These are phyloP conservation scores for Meyerozyma guilliermondii DNA, from an alignment of 1,139 yeast genomes.

Conservation along the genomic window DNA sequence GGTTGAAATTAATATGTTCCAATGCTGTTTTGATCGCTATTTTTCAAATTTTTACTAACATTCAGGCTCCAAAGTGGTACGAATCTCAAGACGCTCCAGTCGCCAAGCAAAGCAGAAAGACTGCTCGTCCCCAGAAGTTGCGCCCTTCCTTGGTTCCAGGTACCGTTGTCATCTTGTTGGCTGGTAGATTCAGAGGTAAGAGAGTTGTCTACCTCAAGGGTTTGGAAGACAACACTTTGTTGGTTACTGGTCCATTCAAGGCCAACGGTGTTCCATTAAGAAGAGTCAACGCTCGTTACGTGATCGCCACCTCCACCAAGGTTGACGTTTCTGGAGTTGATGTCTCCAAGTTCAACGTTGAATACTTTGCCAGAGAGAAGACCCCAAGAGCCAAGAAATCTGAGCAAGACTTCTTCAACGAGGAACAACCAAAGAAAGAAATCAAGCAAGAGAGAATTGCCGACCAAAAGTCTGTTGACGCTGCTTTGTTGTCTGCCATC, in stretches of 20 bases:
- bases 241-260: slow-evolving; percentile 99
- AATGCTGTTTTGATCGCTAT: neutral
- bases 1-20: neutral
- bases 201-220: slow-evolving; percentile 98
- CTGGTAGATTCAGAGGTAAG: slow-evolving; percentile 99
- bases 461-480: slow-evolving; percentile 96
- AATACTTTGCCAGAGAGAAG: slow-evolving; percentile 97
- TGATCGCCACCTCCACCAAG: slow-evolving; percentile 96
- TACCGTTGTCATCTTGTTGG: slow-evolving; percentile 95
- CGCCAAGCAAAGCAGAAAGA: slow-evolving; percentile 84
- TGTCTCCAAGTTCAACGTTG: slow-evolving; percentile 88
- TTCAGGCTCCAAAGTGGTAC: slow-evolving; percentile 90
- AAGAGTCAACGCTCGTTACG: slow-evolving; percentile 98
- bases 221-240: slow-evolving; percentile 97
- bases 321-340: slow-evolving; percentile 77
- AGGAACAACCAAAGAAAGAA: slow-evolving; percentile 80
- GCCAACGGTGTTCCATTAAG: slow-evolving; percentile 99
- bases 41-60: neutral
- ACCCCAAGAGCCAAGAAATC: slow-evolving; percentile 72
- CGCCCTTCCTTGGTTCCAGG: slow-evolving; percentile 98
- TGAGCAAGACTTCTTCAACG: slow-evolving; percentile 94
- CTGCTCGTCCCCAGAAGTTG: slow-evolving; percentile 91
- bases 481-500: slow-evolving; percentile 89
- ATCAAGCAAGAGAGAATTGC: slow-evolving; percentile 93
- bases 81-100: slow-evolving; percentile 91